Evolutionary conservation across 148 eudicot species (phyloP).

Genomic region (Spergularia bocconei): DNA sequence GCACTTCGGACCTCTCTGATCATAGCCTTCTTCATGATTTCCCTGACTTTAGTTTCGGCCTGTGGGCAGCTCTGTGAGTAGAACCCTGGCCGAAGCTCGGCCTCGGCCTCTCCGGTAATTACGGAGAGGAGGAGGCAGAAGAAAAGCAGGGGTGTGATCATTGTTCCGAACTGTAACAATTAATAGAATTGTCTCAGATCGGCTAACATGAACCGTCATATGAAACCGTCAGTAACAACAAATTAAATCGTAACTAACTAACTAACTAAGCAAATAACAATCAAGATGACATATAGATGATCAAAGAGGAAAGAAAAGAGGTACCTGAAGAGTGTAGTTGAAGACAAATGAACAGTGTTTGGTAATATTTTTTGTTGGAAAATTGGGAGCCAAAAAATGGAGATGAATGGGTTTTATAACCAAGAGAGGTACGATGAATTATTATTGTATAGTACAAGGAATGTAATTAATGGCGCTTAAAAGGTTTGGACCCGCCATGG

Average conservation of each 20-base stretch:
- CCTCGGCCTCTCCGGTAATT: conserved; percentile 20
- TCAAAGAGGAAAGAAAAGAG: too few relatives aligned
- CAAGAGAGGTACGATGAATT: not conserved
- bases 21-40: conserved; percentile 57
- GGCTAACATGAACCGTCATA: not conserved
- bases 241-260: too few relatives aligned
- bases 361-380: conserved; percentile 3
- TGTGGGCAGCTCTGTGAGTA: conserved; percentile 62
- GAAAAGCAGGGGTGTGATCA: conserved; percentile 25
- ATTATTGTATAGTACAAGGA: not conserved
- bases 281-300: not conserved
- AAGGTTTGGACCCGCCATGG: too few relatives aligned
- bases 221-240: not conserved
- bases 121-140: conserved; percentile 27
- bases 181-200: too few relatives aligned
- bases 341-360: not conserved
- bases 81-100: conserved; percentile 45
- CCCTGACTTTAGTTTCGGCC: conserved; percentile 58
- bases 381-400: conserved; percentile 3
- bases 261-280: too few relatives aligned
- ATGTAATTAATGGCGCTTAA: too few relatives aligned
- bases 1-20: conserved; percentile 54
- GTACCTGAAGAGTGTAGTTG: too few relatives aligned
- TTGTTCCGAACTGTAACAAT: not conserved
- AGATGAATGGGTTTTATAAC: not conserved